Evolutionary conservation across 768 basidiomycete genomes (phyloP), one percentile per base, ranked within the genome.

Genomic region (Thelephora ganbajun): DNA sequence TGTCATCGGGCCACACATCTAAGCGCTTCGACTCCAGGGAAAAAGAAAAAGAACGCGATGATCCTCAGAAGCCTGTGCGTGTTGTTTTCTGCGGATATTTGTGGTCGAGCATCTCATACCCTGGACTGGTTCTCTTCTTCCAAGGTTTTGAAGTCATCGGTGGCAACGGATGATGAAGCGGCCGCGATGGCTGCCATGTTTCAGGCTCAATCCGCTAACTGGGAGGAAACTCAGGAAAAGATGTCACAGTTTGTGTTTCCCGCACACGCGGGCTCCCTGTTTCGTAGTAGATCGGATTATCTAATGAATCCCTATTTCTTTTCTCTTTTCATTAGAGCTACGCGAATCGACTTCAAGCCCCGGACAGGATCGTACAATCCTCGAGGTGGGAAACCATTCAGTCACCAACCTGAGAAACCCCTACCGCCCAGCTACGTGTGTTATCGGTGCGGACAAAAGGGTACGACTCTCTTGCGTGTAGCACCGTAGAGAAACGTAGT

Each of bases 181-280:
- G 87, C 84, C n/a, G 84, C 89, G 33, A 87, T 99, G 73, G 85
- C 83, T n/a, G 93, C 93, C 56, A 96, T 99, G 88, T 93, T 98
- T 64, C 83, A 88, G 64, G 86, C 86, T 51, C 87, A 91, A 66
- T 80, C 81, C 35, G 81, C 87, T 53, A 88, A 92, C 66, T 99
- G 94, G 96, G 86, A 96, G 71, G 87, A 93, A 76, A 84, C 92
- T 60, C 91, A 97, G 70, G 92, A 97, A 74, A 91, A 94, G 76
- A 97, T 99, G 93, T 85, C 92, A 62, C 83, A 90, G 96, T 99
- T 73, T 72, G 93, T 92, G 71, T 78, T 30, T 30, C 68, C 69
- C 71, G 72, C 73, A 61, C 63, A 57, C 58, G 59, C 62, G 62
- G 68, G 70, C 68, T 64, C 72, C 68, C 70, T 74, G 66, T 76